Evolutionary conservation across 1,284 basidiomycete genomes (phyloP).

Genomic region (Papiliotrema laurentii): DNA sequence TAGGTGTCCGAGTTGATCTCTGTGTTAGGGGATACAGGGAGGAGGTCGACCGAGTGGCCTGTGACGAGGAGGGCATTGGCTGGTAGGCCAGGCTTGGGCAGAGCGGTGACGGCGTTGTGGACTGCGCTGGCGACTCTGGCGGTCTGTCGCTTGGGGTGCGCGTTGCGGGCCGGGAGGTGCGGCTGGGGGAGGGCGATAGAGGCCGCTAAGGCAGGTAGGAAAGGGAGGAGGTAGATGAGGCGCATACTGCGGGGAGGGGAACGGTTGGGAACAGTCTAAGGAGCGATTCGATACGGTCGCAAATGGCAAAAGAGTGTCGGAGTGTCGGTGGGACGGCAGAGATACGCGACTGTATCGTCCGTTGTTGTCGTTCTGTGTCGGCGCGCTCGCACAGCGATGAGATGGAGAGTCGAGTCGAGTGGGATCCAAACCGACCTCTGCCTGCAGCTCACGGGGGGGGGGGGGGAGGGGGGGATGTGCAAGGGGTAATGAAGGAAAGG

Average conservation of each 20-base stretch:
- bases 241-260: not conserved
- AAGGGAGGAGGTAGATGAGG: not conserved
- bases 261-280: too few species aligned
- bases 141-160: not conserved
- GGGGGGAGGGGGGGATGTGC: too few species aligned
- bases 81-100: not conserved
- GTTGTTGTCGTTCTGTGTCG: too few species aligned
- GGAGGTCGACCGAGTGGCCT: constrained; percentile 6
- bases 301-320: too few species aligned
- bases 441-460: too few species aligned
- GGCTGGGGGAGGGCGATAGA: not conserved
- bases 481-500: too few species aligned
- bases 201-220: not conserved
- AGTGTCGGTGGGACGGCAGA: too few species aligned
- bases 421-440: too few species aligned
- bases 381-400: too few species aligned
- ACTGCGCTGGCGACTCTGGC: not conserved
- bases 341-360: too few species aligned
- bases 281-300: too few species aligned
- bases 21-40: constrained; percentile 5
- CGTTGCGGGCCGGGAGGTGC: not conserved
- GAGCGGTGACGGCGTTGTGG: not conserved
- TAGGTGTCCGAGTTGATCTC: constrained; percentile 13
- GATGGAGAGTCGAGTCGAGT: too few species aligned
- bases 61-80: constrained; percentile 1